A percentile compares a stretch with the other conserved stretches of the same genome.
phyloP scores from a whole-genome alignment of 306 rosid species.

The Vigna mungo region DNA sequence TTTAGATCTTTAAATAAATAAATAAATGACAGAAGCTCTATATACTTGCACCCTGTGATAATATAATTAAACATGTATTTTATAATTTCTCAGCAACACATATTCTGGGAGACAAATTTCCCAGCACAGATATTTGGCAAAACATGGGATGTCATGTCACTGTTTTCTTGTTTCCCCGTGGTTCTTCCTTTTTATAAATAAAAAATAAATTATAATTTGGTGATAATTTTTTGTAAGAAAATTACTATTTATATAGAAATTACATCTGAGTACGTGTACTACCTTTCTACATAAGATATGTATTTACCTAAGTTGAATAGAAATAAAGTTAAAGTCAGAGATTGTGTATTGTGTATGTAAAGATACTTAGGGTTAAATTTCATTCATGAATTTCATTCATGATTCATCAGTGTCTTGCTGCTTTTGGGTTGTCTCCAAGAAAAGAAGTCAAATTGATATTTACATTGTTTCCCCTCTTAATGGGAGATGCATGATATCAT shows the following conservation, averaged over 20 bases:
- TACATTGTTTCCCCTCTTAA: slow-evolving; percentile 32
- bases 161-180: neutral
- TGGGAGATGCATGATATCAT: neutral
- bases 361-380: slow-evolving; percentile 8
- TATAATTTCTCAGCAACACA: neutral
- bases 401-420: slow-evolving; percentile 40
- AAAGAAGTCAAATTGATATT: slow-evolving; percentile 44
- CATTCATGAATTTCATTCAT: slow-evolving; percentile 39
- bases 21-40: neutral
- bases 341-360: slow-evolving; percentile 15
- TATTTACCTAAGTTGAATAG: too few relatives aligned
- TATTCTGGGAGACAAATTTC: neutral
- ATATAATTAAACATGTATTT: too few relatives aligned
- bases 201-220: too few relatives aligned
- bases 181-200: neutral
- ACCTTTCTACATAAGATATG: too few relatives aligned
- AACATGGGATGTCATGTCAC: neutral
- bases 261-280: too few relatives aligned
- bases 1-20: neutral
- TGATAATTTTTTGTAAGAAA: too few relatives aligned
- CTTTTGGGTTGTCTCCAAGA: slow-evolving; percentile 45
- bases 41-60: neutral
- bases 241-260: too few relatives aligned
- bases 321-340: neutral
- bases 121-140: neutral